Evolutionary conservation across 768 basidiomycete genomes (phyloP), one percentile per base, ranked within the genome.

Genomic region (Trametes coccinea): DNA sequence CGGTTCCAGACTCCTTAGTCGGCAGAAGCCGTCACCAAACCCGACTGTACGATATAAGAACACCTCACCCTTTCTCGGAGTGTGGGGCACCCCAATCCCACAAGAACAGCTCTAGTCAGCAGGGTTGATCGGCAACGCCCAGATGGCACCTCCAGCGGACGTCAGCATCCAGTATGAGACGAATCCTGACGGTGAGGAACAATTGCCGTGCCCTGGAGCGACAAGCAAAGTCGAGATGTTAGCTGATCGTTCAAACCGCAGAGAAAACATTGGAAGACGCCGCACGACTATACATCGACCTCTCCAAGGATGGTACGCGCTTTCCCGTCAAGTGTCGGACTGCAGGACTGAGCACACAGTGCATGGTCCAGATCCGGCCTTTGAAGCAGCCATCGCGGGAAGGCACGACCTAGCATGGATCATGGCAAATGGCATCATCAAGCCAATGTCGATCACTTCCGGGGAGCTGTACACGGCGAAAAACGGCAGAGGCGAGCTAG

Each of bases 401-500:
- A 29, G 48, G 5, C 30, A 7, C 5, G 48, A 49, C 13, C 30
- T 49, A 4, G 27, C 48, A 7, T 31, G 17, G 27, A 27, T n/a
- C 13, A 49, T 49, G 48, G 30, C 48, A 10, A 31, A 9, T 13
- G 48, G 48, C 3, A n/a, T 31, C 13, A 11, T 49, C 6, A 62
- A 22, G 29, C 53, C 64, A 1, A 31, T 60, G 53, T 48, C 61
- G 17, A 46, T 53, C 22, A 33, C 56, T 16, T 54, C 55, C 1
- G 65, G 65, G 29, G 65, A 66, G 37, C 51, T 60, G 53, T 62
- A 62, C 58, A 56, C 61, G 45, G 65, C 65, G 30, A 47, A n/a
- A 13, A 54, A 66, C 44, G 61, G 56, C 39, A 51, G 56, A 2
- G 61, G 58, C 16, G 49, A 33, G 27, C 54, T 66, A 4, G 49